phyloP scores from a whole-genome alignment of 305 asterid genomes.

The Petunia hybrid region DNA sequence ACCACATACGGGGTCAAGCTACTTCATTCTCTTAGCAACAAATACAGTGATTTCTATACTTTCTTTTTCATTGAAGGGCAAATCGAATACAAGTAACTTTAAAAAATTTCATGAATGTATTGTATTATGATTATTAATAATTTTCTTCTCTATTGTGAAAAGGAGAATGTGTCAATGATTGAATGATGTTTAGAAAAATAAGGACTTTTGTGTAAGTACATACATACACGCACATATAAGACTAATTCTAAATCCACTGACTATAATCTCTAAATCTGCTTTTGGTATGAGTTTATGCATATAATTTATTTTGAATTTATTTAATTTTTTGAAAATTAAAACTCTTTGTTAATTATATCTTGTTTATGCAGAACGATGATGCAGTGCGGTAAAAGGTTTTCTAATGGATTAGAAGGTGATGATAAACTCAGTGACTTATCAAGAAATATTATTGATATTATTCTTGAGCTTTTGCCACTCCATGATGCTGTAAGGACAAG shows the following conservation, averaged over 20 bases:
- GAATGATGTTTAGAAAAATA: too few relatives aligned
- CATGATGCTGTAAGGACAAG: slow-evolving; percentile 28
- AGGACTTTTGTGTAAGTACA: not conserved
- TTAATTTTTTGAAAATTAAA: not conserved
- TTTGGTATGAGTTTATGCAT: too few relatives aligned
- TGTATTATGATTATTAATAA: too few relatives aligned
- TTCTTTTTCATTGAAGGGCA: not conserved
- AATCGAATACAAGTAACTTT: not conserved
- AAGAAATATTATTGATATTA: slow-evolving; percentile 4
- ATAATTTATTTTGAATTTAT: too few relatives aligned
- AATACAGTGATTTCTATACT: not conserved
- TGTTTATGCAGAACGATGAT: not conserved
- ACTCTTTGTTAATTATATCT: not conserved
- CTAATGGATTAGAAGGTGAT: not conserved
- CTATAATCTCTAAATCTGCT: too few relatives aligned
- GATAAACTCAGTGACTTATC: slow-evolving; percentile 12
- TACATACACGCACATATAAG: too few relatives aligned
- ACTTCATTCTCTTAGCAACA: not conserved
- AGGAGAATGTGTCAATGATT: not conserved
- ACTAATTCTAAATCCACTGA: too few relatives aligned
- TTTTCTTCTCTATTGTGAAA: too few relatives aligned
- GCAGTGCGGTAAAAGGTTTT: not conserved
- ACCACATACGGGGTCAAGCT: too few relatives aligned
- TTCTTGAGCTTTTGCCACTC: slow-evolving; percentile 1
- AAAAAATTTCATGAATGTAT: not conserved